Base-by-base conservation (phyloP, 2,329 filamentous ascomycete species). In the Epichloe elymi region DNA sequence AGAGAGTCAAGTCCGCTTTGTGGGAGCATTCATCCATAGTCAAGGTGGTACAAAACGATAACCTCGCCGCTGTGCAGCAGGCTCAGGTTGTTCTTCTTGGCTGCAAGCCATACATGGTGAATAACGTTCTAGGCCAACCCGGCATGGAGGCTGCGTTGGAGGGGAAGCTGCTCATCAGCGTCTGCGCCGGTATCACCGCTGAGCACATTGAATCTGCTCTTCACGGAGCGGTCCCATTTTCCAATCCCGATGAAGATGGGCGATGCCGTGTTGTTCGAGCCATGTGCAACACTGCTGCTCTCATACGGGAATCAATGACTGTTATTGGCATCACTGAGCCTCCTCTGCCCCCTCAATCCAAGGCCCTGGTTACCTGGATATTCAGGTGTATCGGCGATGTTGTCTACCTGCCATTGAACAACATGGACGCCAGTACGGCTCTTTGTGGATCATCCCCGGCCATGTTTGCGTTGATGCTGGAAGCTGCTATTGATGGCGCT, bases 241-340 rank as follows among this genome's bases (percentile, higher is more conserved):
- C 73, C 54, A 67, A 70, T 57, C 65, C 70, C 15, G 67, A 69
- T 5, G 64, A 68, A 51, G 71, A 72, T 51, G 71, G 73, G 30
- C 69, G 72, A 39, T 85, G 79, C 66, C 73, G 78, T 41, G 75
- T 93, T 43, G 82, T 94, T 4, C 76, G 88, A 35, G 87, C 85
- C 50, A 88, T 94, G 79, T 88, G 88, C 58, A 94, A 94, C 70
- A 90, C 86, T 0, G 87, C 88, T 11, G 82, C 83, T 26, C 75
- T 86, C 46, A 84, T 94, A 52, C 72, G 86, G 45, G 83, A 94
- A 67, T 83, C 79, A 58, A 93, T 93, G 86, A 91, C 84, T 4
- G 81, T 93, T 50, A 84, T 95, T 57, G 82, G 80, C 46, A 80
- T 75, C 44, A 73, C 75, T 6, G 72, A 70, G 8, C 79, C 82